Percentiles rank a stretch among this genome's conserved stretches.
These are phyloP conservation scores for Paraphaeosphaeria minitans DNA, from an alignment of 2,329 filamentous ascomycete genomes.

Conservation along the genomic window DNA sequence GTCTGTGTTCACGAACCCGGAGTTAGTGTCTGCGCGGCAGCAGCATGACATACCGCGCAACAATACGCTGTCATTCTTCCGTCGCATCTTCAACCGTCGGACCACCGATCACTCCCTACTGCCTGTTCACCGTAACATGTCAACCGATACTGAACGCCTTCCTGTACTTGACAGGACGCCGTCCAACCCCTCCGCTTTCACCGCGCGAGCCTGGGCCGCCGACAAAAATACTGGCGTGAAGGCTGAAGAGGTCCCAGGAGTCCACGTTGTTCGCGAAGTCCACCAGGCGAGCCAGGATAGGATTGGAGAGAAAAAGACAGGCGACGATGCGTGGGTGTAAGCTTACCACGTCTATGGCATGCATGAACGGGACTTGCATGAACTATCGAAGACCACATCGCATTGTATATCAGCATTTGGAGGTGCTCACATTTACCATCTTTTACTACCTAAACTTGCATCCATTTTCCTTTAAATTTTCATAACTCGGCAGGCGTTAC, in stretches of 20 bases:
- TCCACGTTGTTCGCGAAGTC: conserved; percentile 36
- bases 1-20: conserved; percentile 13
- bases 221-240: conserved; percentile 10
- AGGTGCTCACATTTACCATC: not conserved
- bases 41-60: not conserved
- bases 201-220: conserved; percentile 34
- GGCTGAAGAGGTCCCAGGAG: conserved; percentile 19
- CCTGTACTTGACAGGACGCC: conserved; percentile 8
- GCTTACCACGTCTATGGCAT: not conserved
- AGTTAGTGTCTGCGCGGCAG: not conserved
- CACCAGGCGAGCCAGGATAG: conserved; percentile 21
- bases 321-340: conserved; percentile 14
- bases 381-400: not conserved
- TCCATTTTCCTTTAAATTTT: not conserved
- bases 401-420: not conserved
- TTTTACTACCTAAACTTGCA: not conserved
- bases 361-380: not conserved
- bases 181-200: conserved; percentile 7
- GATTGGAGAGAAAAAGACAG: conserved; percentile 13
- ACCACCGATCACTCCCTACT: conserved; percentile 17
- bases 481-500: not conserved
- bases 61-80: conserved; percentile 24
- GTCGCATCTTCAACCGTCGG: conserved; percentile 24
- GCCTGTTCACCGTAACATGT: conserved; percentile 23
- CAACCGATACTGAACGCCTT: conserved; percentile 7